Evolutionary conservation across 106 monocot genomes (phyloP), one percentile per base, ranked within the genome.

Genomic region (Dendrobium officinale): DNA sequence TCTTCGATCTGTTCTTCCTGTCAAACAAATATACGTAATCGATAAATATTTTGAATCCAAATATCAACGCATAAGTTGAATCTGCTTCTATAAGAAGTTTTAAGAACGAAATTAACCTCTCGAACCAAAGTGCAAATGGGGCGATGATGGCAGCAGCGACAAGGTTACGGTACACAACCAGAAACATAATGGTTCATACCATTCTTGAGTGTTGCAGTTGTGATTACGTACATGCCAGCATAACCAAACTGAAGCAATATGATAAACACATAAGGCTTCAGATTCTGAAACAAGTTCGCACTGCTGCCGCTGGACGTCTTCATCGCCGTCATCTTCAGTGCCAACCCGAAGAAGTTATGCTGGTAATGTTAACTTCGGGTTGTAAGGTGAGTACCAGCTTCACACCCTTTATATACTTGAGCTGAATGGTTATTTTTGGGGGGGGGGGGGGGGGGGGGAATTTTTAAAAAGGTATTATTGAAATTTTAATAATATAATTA

Each of bases 1-100:
- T 88, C 92, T 90, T 96, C 4, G 96, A 90, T 75, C 93, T 88
- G 78, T 77, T 85, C 81, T 93, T 92, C 84, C 85, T 75, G 48
- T 64, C 78, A 11, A 73, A 19, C 42, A 73, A 26, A 19, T 42
- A 73, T 42, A 20, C n/a, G 3, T 22, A 61, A 22, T 61, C 18
- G 6, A 51, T 3, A 51, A 51, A 51, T 15, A 13, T 13, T 51
- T 51, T 51, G 51, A 51, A 13, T 51, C 15, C 51, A 51, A 2
- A 15, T 13, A 51, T 51, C 51, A 51, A 51, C 51, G 10, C 15
- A 51, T 51, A 9, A 48, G 48, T 48, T 9, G 48, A 48, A 48
- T 48, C 48, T 0, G 7, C 11, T 48, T 48, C 11, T 11, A 9
- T 48, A 48, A 48, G 11, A 51, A 10, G 51, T 51, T 13, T 51